A percentile compares a stretch with the other conserved stretches of the same genome.
These are phyloP conservation scores for Salvia sclarea DNA, from an alignment of 305 asterid genomes.

Conservation along the genomic window DNA sequence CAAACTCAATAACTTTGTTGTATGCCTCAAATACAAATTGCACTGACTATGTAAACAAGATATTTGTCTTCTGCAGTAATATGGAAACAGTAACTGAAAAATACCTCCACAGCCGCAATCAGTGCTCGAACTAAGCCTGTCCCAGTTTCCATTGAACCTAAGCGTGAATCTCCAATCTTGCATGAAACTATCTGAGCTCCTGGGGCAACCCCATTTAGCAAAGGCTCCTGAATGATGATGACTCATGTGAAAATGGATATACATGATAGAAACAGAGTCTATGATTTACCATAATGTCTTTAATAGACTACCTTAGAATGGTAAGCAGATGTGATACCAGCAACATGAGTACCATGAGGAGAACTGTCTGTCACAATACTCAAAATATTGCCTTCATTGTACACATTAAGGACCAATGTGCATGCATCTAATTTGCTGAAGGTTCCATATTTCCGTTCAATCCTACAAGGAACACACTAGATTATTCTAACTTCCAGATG, in stretches of 20 bases:
- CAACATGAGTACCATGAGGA: conserved; percentile 99
- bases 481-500: conserved; percentile 27
- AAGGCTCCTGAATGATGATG: conserved; percentile 68
- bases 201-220: conserved; percentile 98
- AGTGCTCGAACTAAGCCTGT: conserved; percentile 95
- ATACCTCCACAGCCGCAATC: conserved; percentile 95
- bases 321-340: conserved; percentile 96
- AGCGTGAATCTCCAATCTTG: conserved; percentile 95
- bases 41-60: neutral
- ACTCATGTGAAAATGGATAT: conserved; percentile 24
- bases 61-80: conserved; percentile 13
- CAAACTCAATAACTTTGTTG: neutral
- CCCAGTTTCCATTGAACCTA: conserved; percentile 99
- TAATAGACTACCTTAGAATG: conserved; percentile 67
- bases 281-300: conserved; percentile 15
- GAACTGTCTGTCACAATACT: conserved; percentile 95
- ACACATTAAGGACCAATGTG: conserved; percentile 71
- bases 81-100: conserved; percentile 23
- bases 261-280: neutral
- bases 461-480: conserved; percentile 50
- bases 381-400: conserved; percentile 75
- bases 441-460: conserved; percentile 79
- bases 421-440: conserved; percentile 96
- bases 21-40: neutral
- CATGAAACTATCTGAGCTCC: conserved; percentile 98